Evolutionary conservation across 257 asterid species (phyloP).

Genomic region (Solanum arcanum): DNA sequence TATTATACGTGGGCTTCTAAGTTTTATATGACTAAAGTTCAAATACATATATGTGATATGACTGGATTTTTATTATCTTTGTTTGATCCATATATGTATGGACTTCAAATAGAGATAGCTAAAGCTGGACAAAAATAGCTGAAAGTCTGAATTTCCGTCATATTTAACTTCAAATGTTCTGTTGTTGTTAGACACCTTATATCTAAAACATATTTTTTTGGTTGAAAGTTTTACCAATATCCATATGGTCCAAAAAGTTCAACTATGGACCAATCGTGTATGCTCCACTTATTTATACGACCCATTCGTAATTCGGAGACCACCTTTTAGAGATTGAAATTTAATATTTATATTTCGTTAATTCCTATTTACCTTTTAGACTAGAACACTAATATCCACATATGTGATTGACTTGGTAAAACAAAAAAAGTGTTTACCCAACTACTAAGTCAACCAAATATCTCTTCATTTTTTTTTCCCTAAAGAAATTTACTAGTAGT

Average conservation of each 20-base stretch:
- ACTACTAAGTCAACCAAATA: background rate
- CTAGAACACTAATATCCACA: background rate
- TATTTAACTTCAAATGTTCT: background rate
- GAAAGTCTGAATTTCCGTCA: background rate
- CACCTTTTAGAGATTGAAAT: background rate
- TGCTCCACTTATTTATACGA: background rate
- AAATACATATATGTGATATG: too few relatives aligned
- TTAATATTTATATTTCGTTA: background rate
- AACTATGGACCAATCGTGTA: background rate
- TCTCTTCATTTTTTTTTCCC: background rate
- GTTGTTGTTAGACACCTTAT: too few relatives aligned
- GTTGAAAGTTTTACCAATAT: background rate
- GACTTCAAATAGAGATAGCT: background rate
- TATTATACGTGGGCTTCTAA: too few relatives aligned
- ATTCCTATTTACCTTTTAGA: background rate
- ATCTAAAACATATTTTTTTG: background rate
- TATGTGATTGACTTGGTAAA: background rate
- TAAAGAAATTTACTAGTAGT: background rate
- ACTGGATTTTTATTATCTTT: background rate
- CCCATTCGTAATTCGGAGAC: background rate
- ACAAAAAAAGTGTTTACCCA: background rate
- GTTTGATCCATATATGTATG: background rate
- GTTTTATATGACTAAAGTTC: too few relatives aligned
- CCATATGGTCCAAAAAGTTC: background rate
- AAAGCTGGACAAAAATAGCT: background rate